phyloP scores from a whole-genome alignment of 148 eudicot genomes.

The Salicornia ramosissima region DNA sequence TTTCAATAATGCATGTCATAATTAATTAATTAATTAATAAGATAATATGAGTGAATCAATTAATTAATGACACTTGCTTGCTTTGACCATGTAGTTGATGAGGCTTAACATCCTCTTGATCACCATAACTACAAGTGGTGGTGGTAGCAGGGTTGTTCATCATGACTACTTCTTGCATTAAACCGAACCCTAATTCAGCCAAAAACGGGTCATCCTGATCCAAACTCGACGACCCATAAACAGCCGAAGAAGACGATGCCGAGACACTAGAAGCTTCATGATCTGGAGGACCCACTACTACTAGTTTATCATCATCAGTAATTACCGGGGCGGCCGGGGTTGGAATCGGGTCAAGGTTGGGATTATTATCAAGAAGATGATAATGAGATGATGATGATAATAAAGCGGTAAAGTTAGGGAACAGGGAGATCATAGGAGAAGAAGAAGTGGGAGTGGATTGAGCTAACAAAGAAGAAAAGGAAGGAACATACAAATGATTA shows the following conservation, averaged over 20 bases:
- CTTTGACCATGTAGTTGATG: constrained; percentile 28
- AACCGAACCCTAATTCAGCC: constrained; percentile 26
- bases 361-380: not conserved
- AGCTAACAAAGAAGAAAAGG: constrained; percentile 20
- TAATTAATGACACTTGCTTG: no score
- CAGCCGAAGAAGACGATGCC: constrained; percentile 5
- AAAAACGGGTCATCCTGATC: constrained; percentile 30
- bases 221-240: constrained; percentile 19
- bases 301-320: no score
- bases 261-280: constrained; percentile 23
- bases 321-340: not conserved
- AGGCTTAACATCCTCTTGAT: constrained; percentile 29
- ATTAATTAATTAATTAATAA: no score
- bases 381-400: no score
- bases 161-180: constrained; percentile 20
- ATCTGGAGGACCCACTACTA: no score
- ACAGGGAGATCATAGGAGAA: constrained; percentile 13
- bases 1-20: no score
- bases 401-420: constrained; percentile 2
- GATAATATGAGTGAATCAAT: no score
- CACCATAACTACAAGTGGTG: constrained; percentile 22
- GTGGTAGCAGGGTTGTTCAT: no score
- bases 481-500: constrained; percentile 7
- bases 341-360: constrained; percentile 3
- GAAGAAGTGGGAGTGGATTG: constrained; percentile 22